Percentiles rank a stretch among this genome's conserved stretches.
phyloP scores from a whole-genome alignment of 164 flowering plant species.

The Sextonia rubra region DNA sequence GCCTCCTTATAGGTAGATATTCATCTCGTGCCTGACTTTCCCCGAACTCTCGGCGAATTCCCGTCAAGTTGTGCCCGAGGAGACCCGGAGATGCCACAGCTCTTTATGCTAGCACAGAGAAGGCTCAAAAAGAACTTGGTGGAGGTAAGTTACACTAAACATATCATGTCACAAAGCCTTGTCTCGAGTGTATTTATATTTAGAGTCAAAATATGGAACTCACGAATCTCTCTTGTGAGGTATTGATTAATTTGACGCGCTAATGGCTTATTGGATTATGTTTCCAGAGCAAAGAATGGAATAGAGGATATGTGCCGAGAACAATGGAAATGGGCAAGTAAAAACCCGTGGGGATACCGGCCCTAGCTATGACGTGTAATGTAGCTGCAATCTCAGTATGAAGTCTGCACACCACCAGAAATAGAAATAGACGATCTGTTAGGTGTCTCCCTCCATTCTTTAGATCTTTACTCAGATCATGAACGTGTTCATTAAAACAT shows the following conservation, averaged over 20 bases:
- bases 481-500: no score
- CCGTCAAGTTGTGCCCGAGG: conserved; percentile 66
- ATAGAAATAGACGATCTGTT: neutral
- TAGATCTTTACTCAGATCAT: no score
- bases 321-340: conserved; percentile 80
- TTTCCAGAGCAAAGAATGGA: conserved; percentile 63
- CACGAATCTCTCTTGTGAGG: no score
- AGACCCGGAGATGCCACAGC: conserved; percentile 90
- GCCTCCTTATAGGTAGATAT: neutral
- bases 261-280: conserved; percentile 2
- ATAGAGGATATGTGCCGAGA: conserved; percentile 77
- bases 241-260: neutral
- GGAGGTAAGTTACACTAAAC: conserved; percentile 62
- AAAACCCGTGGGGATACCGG: conserved; percentile 63
- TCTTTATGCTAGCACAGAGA: conserved; percentile 83
- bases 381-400: neutral
- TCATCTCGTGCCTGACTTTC: neutral
- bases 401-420: neutral
- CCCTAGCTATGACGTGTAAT: conserved; percentile 29
- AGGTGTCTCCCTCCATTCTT: neutral
- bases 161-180: no score
- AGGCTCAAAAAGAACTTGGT: conserved; percentile 77
- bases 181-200: no score
- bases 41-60: conserved; percentile 46
- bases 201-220: no score